phyloP scores from a whole-genome alignment of 148 eudicot genomes.

The Rhododendron simsii region DNA sequence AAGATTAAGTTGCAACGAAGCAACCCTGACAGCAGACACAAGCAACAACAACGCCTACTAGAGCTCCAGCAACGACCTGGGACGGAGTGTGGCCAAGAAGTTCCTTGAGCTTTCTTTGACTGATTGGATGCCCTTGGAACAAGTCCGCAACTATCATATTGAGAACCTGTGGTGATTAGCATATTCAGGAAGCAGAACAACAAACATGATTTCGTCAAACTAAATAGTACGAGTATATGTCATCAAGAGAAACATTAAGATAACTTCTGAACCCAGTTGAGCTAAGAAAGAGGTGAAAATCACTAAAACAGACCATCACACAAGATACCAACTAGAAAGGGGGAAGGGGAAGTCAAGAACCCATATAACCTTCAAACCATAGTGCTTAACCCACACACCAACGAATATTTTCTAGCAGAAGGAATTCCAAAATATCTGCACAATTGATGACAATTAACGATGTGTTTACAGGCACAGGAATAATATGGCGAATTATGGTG shows the following conservation, averaged over 20 bases:
- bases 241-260: background rate
- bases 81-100: constrained; percentile 93
- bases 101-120: constrained; percentile 88
- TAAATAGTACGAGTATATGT: background rate
- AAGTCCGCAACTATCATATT: constrained; percentile 84
- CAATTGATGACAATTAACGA: background rate
- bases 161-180: constrained; percentile 50
- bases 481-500: background rate
- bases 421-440: background rate
- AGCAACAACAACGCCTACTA: constrained; percentile 69
- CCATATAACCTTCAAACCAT: background rate
- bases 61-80: constrained; percentile 78
- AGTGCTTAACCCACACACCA: background rate
- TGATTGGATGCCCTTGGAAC: constrained; percentile 94
- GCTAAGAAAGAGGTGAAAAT: background rate
- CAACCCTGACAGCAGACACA: constrained; percentile 53
- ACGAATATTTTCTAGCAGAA: background rate
- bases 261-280: background rate
- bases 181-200: background rate
- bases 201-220: background rate
- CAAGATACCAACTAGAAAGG: background rate
- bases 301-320: background rate
- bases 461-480: too few relatives aligned
- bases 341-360: background rate
- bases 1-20: constrained; percentile 24